These are phyloP conservation scores for Prunus persica DNA, from an alignment of 306 rosid species.

Conservation along the genomic window Prunus_persica_NCBIv2 NC_034009.1:34193501-34194000, in stretches of 20 bases:
- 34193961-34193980: not conserved
- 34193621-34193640: no score
- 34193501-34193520: no score
- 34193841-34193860: not conserved
- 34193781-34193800: not conserved
- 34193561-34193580: no score
- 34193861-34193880: not conserved
- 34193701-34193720: constrained; percentile 1
- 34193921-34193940: not conserved
- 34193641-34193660: no score
- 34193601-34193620: no score
- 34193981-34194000: no score
- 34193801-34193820: not conserved
- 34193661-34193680: not conserved
- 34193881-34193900: not conserved
- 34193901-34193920: not conserved
- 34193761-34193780: not conserved
- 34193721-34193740: constrained; percentile 2
- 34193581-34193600: no score
- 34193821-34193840: not conserved
- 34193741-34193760: not conserved
- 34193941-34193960: not conserved
- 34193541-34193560: no score
- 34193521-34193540: no score
- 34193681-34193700: not conserved